Evolutionary conservation across 805 yeast species (phyloP).

Genomic region (Saccharomycopsis microspora): DNA sequence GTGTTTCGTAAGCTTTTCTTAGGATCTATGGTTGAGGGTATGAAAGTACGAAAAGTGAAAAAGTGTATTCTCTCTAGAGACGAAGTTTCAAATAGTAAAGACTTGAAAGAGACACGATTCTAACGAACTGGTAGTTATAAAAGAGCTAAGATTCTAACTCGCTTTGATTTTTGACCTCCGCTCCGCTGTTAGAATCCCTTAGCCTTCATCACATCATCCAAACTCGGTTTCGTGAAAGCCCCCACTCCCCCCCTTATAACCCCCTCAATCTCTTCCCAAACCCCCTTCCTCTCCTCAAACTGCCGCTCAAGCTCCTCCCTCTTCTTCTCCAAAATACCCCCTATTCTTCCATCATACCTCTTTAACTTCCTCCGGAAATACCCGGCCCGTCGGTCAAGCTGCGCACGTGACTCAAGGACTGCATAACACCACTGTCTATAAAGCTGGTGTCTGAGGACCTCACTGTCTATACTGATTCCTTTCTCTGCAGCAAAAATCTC

Average conservation of each 20-base stretch:
- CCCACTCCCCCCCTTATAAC: neutral
- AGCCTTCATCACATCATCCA: neutral
- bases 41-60: no score
- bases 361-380: neutral
- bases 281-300: neutral
- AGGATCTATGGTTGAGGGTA: no score
- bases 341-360: neutral
- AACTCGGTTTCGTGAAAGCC: neutral
- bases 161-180: no score
- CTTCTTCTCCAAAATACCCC: neutral
- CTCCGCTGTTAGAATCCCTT: no score
- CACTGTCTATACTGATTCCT: neutral
- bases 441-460: neutral
- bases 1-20: no score
- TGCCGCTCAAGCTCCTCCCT: neutral
- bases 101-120: no score
- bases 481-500: neutral
- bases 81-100: no score
- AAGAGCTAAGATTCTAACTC: no score
- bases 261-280: no score
- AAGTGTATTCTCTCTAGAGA: no score
- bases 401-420: neutral
- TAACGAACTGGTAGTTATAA: no score
- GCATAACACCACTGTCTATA: neutral
- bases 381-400: neutral